Conservation (phyloP, 2,329 filamentous ascomycete genomes). For the Cytospora paraplurivora region DNA sequence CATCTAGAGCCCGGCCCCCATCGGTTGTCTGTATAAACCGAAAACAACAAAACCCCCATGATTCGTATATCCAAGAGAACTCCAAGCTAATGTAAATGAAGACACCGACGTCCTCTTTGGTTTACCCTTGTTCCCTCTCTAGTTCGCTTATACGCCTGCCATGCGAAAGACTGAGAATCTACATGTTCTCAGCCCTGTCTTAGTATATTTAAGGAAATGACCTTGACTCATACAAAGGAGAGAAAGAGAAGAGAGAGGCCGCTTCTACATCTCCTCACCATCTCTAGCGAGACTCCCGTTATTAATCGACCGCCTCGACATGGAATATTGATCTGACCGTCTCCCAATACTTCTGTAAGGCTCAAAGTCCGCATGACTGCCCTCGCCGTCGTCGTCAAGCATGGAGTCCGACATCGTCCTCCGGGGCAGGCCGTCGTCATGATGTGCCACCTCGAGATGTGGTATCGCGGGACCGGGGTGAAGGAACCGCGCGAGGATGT, state of each 20-base stretch:
- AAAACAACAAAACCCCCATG: background rate
- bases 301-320: constrained; percentile 21
- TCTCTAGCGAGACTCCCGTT: constrained; percentile 17
- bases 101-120: constrained; percentile 4
- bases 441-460: constrained; percentile 37
- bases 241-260: background rate
- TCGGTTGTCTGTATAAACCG: background rate
- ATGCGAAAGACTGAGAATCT: constrained; percentile 18
- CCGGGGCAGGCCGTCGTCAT: constrained; percentile 18
- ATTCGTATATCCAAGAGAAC: constrained; percentile 3
- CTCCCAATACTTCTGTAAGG: constrained; percentile 20
- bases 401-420: constrained; percentile 13
- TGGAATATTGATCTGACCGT: constrained; percentile 26
- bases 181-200: background rate
- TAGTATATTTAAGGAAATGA: background rate
- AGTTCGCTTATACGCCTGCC: constrained; percentile 23
- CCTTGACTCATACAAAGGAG: background rate
- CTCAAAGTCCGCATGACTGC: constrained; percentile 5
- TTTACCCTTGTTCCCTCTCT: background rate
- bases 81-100: background rate
- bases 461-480: constrained; percentile 50
- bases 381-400: constrained; percentile 21
- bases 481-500: constrained; percentile 49
- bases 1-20: background rate
- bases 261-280: constrained; percentile 20